Evolutionary conservation across 495 filamentous ascomycete species (phyloP).

Genomic region (Xylaria acuta): DNA sequence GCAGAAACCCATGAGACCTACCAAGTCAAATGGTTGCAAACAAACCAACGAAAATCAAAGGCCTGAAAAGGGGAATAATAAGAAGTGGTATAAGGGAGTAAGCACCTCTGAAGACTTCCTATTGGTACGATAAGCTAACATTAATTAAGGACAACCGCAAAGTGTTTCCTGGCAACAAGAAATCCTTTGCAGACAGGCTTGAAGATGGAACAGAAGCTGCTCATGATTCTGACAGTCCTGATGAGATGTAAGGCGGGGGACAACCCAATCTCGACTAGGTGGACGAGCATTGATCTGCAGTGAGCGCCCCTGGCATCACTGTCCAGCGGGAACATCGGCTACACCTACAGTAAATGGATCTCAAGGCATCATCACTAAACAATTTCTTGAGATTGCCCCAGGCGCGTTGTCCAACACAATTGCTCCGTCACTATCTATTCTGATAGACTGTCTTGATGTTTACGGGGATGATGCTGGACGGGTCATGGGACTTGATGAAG

Average conservation of each 20-base stretch:
- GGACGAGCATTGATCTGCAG: neutral
- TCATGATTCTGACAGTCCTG: constrained; percentile 25
- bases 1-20: neutral
- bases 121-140: constrained; percentile 24
- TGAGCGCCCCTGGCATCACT: neutral
- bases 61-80: neutral
- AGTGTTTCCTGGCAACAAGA: constrained; percentile 5
- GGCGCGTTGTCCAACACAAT: neutral
- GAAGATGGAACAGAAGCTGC: constrained; percentile 10
- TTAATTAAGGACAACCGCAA: constrained; percentile 21
- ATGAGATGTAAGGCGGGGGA: constrained; percentile 23
- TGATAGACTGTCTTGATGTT: neutral
- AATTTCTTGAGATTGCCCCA: neutral
- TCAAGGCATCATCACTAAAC: neutral
- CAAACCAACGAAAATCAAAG: neutral
- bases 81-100: constrained; percentile 27
- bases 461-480: neutral
- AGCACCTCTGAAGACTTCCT: constrained; percentile 6
- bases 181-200: neutral
- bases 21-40: neutral
- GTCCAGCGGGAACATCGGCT: neutral
- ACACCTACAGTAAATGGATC: neutral
- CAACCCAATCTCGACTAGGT: neutral
- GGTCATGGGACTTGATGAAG: neutral
- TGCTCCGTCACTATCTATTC: neutral